Percentiles rank a stretch among this genome's conserved stretches.
Conservation (phyloP, 1,284 basidiomycete species). For the Cryptococcus wingfieldii region DNA sequence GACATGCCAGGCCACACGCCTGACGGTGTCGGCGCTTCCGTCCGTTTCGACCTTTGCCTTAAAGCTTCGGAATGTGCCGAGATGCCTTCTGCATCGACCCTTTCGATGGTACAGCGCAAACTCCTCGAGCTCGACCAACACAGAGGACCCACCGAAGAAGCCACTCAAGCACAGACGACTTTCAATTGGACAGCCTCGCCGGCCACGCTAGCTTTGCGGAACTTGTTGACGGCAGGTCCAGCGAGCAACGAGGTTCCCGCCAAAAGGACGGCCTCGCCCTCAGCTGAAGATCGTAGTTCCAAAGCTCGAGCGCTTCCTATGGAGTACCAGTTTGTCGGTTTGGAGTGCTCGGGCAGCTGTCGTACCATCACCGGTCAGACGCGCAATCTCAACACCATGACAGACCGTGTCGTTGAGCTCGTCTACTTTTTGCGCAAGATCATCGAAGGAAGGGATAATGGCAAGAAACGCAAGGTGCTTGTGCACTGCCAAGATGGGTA, state of each 20-base stretch:
- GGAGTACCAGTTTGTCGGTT: constrained; percentile 36
- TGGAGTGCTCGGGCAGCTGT: constrained; percentile 45
- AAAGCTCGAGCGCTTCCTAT: background rate
- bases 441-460: constrained; percentile 37
- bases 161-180: background rate
- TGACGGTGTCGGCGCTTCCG: constrained; percentile 30
- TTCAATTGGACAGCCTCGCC: constrained; percentile 36
- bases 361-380: constrained; percentile 41
- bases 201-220: constrained; percentile 44
- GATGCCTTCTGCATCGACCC: constrained; percentile 33
- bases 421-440: constrained; percentile 43
- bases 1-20: constrained; percentile 46
- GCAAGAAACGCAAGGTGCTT: constrained; percentile 38
- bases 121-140: constrained; percentile 32
- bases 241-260: constrained; percentile 7
- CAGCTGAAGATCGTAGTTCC: constrained; percentile 1
- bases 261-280: constrained; percentile 22
- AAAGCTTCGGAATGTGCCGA: constrained; percentile 46
- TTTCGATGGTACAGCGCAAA: constrained; percentile 26
- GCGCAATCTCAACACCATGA: constrained; percentile 38
- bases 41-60: constrained; percentile 43
- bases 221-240: constrained; percentile 22
- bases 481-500: constrained; percentile 51
- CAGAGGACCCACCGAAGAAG: constrained; percentile 10
- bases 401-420: constrained; percentile 42